phyloP scores from a whole-genome alignment of 352 stramenopile genomes.

The Phytophthora macrochlamydospora region DNA sequence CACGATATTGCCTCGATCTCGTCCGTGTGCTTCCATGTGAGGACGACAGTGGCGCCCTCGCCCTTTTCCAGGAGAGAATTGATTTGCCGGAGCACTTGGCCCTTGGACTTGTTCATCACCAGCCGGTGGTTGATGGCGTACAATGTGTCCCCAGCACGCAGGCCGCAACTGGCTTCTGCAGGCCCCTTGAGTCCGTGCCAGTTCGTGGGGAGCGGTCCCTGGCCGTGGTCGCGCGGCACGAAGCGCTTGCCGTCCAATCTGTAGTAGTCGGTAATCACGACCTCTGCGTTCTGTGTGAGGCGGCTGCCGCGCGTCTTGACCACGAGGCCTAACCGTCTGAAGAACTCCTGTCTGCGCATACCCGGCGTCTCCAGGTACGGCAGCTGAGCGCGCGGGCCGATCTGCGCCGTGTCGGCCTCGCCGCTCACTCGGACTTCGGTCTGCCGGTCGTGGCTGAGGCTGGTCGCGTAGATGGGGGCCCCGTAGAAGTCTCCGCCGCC shows the following conservation, averaged over 20 bases:
- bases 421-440: constrained; percentile 80
- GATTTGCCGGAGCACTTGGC: constrained; percentile 84
- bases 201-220: constrained; percentile 60
- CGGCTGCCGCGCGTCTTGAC: constrained; percentile 84
- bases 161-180: constrained; percentile 68
- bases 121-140: constrained; percentile 88
- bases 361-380: constrained; percentile 65
- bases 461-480: constrained; percentile 83
- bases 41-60: constrained; percentile 64
- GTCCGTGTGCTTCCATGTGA: constrained; percentile 87
- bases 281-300: constrained; percentile 86
- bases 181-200: constrained; percentile 79
- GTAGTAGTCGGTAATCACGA: constrained; percentile 83
- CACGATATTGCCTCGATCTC: constrained; percentile 75
- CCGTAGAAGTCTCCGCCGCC: constrained; percentile 83
- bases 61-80: constrained; percentile 78
- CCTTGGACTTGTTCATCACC: constrained; percentile 88
- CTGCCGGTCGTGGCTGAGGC: constrained; percentile 85
- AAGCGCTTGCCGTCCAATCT: constrained; percentile 80
- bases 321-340: constrained; percentile 78
- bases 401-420: constrained; percentile 66
- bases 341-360: constrained; percentile 74
- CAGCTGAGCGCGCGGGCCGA: constrained; percentile 71
- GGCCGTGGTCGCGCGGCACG: constrained; percentile 71
- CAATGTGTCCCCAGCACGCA: constrained; percentile 81